phyloP scores from a whole-genome alignment of 2,329 filamentous ascomycete genomes.

The Colletotrichum higginsianum region DNA sequence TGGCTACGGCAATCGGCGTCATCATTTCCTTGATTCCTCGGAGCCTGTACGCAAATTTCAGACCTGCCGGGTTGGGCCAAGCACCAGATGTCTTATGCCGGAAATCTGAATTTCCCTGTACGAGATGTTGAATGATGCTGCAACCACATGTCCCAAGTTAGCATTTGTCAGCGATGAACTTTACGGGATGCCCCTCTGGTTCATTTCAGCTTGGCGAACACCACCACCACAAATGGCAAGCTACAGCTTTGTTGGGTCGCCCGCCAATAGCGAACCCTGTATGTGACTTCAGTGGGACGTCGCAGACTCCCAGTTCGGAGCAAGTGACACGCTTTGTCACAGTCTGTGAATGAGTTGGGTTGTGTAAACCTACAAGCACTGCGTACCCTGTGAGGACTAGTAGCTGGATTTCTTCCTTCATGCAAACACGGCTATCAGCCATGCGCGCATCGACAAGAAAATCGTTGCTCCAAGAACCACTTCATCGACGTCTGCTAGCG shows the following conservation, averaged over 20 bases:
- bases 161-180: neutral
- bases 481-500: neutral
- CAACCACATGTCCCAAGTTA: too few species aligned
- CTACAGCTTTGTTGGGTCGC: neutral
- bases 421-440: neutral
- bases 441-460: too few species aligned
- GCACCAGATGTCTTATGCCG: neutral
- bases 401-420: neutral
- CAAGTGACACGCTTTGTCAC: neutral
- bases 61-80: too few species aligned
- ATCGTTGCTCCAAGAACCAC: too few species aligned
- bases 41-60: too few species aligned
- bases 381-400: too few species aligned
- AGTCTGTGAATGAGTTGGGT: neutral
- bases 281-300: too few species aligned
- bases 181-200: neutral
- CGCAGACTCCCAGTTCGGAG: too few species aligned
- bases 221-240: neutral
- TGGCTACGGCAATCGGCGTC: too few species aligned
- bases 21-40: neutral
- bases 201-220: neutral
- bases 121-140: neutral
- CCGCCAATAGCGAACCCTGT: neutral
- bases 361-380: neutral
- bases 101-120: neutral